Evolutionary conservation across 352 stramenopile species (phyloP), one percentile per base, ranked within the genome.

Genomic region (Pythium rhizo-oryzae): DNA sequence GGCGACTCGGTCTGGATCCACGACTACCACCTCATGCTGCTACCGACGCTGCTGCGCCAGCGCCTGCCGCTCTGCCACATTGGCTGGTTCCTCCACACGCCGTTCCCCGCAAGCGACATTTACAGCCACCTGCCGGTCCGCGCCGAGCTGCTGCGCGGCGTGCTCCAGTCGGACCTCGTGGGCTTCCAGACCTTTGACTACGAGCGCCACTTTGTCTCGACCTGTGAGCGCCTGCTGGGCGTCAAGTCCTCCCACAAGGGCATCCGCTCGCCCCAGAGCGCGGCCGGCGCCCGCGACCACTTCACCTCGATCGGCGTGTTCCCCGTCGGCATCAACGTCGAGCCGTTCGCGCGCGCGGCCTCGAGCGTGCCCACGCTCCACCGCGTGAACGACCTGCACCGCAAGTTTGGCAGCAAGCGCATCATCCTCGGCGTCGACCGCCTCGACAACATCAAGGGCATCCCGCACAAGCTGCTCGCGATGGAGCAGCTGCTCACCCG

Each of bases 151-250:
- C 57, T 97, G 30, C 80, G 92, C 75, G 89, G 89, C 0, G 87
- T n/a, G 85, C 87, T 6, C 35, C 35, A 41, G 35, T 41, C 35
- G 35, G 89, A 97, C 60, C 65, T 97, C 28, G 68, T 97, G 25
- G 87, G 82, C 1, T 96, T 97, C 70, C 90, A 96, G 66, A 93
- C 90, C 9, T 96, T 94, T 68, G 89, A 96, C 67, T 92, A 96
- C 62, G 87, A 87, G 30, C 86, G 89, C 8, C 87, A 95, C 62
- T 97, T 96, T 55, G 78, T 96, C 21, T 86, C 84, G 30, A 85
- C 89, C 8, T 95, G 86, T 59, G 80, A 76, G 0, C 85, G 85
- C 44, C 81, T 97, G 16, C 80, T 86, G 16, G 86, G 89, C 52
- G 81, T 89, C 25, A 77, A 79, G 33, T 91, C 83, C 8, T 90